These are phyloP conservation scores for Nicotiana benthamiana DNA, from an alignment of 257 asterid genomes.

Conservation along the genomic window DNA sequence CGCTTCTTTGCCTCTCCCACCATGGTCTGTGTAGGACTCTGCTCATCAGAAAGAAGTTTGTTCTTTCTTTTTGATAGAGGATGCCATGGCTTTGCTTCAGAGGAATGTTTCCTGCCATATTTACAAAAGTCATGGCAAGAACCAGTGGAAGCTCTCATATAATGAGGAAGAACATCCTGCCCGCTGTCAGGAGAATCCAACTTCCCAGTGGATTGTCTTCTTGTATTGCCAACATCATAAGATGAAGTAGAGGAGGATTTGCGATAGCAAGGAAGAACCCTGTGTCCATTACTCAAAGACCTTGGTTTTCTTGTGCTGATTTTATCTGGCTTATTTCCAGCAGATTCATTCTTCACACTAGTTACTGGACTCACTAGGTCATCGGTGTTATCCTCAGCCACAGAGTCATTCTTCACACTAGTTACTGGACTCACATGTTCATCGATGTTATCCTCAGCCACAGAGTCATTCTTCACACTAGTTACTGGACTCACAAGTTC, in stretches of 20 bases:
- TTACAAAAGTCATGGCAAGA: conserved; percentile 89
- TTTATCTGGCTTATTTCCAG: conserved; percentile 4
- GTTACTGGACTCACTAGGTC: conserved; percentile 16
- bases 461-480: not conserved
- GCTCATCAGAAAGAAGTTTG: conserved; percentile 22
- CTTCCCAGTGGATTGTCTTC: conserved; percentile 36
- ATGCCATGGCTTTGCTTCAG: conserved; percentile 40
- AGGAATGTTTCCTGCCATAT: conserved; percentile 44
- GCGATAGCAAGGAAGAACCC: conserved; percentile 9
- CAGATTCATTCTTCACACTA: conserved; percentile 14
- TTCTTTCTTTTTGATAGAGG: conserved; percentile 31
- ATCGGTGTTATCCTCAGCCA: conserved; percentile 38
- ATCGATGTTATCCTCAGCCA: not conserved
- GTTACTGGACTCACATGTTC: not conserved
- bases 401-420: not conserved
- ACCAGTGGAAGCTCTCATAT: conserved; percentile 82
- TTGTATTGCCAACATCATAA: conserved; percentile 19
- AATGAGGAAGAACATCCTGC: conserved; percentile 37
- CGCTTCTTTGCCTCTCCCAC: conserved; percentile 33
- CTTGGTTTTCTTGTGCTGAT: conserved; percentile 11
- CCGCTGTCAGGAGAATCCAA: conserved; percentile 18
- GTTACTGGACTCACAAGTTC: not conserved
- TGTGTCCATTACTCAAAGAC: conserved; percentile 14
- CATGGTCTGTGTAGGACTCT: conserved; percentile 17
- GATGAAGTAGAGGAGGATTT: conserved; percentile 34